These are phyloP conservation scores for Davidsoniella eucalypti DNA, from an alignment of 2,329 filamentous ascomycete species.

Conservation along the genomic window DNA sequence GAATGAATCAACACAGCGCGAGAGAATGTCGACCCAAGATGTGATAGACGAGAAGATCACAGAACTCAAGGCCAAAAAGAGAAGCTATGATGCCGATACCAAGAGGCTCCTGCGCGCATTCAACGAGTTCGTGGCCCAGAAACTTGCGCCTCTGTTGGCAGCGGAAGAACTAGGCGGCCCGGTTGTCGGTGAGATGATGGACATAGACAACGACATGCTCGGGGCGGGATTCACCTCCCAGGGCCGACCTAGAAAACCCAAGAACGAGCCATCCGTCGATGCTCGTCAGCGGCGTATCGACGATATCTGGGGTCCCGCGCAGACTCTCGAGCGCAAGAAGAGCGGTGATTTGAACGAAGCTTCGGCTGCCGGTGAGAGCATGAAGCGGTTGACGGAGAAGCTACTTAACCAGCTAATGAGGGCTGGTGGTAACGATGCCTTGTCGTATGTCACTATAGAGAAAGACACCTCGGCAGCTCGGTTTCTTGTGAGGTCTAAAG, in stretches of 20 bases:
- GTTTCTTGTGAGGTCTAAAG: constrained; percentile 48
- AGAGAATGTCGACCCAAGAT: constrained; percentile 42
- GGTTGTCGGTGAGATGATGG: constrained; percentile 58
- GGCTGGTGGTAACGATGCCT: constrained; percentile 35
- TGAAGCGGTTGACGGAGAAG: constrained; percentile 42
- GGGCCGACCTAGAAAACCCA: constrained; percentile 37
- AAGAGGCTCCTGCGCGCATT: constrained; percentile 45
- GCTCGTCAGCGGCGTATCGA: constrained; percentile 45
- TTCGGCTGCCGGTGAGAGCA: constrained; percentile 35
- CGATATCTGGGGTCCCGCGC: constrained; percentile 39
- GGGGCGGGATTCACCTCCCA: constrained; percentile 43
- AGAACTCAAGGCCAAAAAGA: constrained; percentile 42
- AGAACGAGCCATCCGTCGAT: constrained; percentile 26
- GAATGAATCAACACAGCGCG: constrained; percentile 37
- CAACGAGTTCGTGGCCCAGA: constrained; percentile 52
- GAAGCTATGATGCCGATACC: constrained; percentile 43
- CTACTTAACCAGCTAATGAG: constrained; percentile 42
- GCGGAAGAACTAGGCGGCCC: constrained; percentile 73
- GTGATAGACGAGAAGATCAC: constrained; percentile 45
- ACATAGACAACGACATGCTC: constrained; percentile 43
- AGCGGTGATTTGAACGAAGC: constrained; percentile 27
- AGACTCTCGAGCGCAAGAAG: constrained; percentile 15
- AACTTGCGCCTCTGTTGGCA: constrained; percentile 59
- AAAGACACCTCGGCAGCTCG: constrained; percentile 46
- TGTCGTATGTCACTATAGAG: constrained; percentile 40